Base-by-base conservation (phyloP, 306 rosid genomes). In the cucumber (Cucumis sativus) region DNA sequence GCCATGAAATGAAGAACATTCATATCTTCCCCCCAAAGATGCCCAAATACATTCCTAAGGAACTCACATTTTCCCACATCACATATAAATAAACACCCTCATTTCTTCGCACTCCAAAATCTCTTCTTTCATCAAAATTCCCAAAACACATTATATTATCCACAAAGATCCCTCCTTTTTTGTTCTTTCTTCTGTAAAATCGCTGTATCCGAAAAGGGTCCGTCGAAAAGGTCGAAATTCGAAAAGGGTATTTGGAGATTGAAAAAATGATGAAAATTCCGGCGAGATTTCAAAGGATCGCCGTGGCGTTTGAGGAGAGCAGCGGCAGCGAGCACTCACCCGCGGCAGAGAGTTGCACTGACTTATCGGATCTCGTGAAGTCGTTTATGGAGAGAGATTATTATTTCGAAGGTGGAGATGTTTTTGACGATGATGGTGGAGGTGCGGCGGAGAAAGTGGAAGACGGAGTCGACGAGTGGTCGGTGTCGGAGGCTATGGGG, bases 301-400 rank as follows among this genome's bases (percentile, higher is more conserved):
- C 89, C 0, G 97, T 85, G 30, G 97, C 97, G 8, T 95, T 95
- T 37, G 86, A 86, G 11, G 93, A 88, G 86, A 95, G 97, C 79
- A 92, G 97, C 54, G 99, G 97, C 33, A 90, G 97, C 77, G 97
- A 95, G 84, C 91, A 92, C 84, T 92, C 92, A 30, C 85, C 84
- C 21, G 96, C 89, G 37, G 85, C 84, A 20, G 96, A 88, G 84
- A 88, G 90, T 40, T 63, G 75, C 3, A 59, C 82, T 1, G 89
- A 91, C 72, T 85, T 95, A 77, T 92, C 96, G 14, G 89, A 88
- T 79, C 92, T 95, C 0, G 97, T 92, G 12, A 84, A 92, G 11
- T 95, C 97, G 17, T 95, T 90, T 63, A 88, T 95, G 73, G 97
- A 92, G 78, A 85, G 88, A 67, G 84, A 56, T 47, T 59, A 21